phyloP scores from a whole-genome alignment of 371 early-diverging fungal species.

The Basidiobolus meristosporus region DNA sequence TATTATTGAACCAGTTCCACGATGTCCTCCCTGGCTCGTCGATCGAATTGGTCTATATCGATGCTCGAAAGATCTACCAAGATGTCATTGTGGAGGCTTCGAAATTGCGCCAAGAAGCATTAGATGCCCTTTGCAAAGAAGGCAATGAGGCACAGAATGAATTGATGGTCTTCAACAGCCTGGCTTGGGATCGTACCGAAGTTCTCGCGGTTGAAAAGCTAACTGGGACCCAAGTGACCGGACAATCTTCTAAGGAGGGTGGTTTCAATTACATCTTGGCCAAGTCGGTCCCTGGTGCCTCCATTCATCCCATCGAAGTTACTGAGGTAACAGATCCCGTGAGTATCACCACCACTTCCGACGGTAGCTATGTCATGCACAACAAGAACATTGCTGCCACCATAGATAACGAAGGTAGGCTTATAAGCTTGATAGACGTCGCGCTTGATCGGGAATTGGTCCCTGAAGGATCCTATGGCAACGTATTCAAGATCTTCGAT shows the following conservation, averaged over 20 bases:
- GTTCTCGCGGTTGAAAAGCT: constrained; percentile 52
- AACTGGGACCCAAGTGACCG: too few species aligned
- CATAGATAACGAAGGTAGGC: constrained; percentile 50
- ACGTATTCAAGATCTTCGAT: constrained; percentile 64
- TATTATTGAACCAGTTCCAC: constrained; percentile 93
- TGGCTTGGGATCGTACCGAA: constrained; percentile 55
- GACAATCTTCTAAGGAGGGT: too few species aligned
- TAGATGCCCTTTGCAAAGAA: constrained; percentile 7
- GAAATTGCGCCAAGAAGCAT: constrained; percentile 12
- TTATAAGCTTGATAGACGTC: constrained; percentile 44
- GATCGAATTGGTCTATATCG: constrained; percentile 76
- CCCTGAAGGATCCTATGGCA: constrained; percentile 37
- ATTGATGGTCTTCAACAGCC: constrained; percentile 55
- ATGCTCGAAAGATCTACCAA: constrained; percentile 32
- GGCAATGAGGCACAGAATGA: constrained; percentile 1
- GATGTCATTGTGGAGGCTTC: constrained; percentile 15
- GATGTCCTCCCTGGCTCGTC: constrained; percentile 87
- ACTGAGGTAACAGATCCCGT: too few species aligned
- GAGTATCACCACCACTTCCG: constrained; percentile 2
- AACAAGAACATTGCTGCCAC: constrained; percentile 43
- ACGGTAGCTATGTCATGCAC: constrained; percentile 19
- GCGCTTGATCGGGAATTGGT: constrained; percentile 53
- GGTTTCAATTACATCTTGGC: too few species aligned
- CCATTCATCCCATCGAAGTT: too few species aligned
- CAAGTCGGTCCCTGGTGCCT: too few species aligned